A percentile compares a stretch with the other conserved stretches of the same genome.
Conservation (phyloP, 2,329 filamentous ascomycete genomes). For the Exophiala bonariae region DNA sequence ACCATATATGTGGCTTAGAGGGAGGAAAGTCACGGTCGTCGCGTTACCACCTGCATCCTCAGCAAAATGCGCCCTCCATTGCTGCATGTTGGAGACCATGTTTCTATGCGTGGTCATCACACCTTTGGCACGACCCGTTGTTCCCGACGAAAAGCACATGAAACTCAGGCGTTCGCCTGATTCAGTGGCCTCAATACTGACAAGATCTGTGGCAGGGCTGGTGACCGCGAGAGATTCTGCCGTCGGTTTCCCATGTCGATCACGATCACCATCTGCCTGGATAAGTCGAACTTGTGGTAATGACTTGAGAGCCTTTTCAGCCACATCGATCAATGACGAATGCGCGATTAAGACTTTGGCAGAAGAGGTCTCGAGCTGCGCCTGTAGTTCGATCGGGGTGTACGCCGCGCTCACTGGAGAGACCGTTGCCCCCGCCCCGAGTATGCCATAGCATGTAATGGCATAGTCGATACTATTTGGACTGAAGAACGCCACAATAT, state of each 20-base stretch:
- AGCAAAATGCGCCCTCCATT: conserved; percentile 27
- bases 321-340: conserved; percentile 62
- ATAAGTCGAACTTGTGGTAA: conserved; percentile 11
- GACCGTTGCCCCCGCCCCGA: conserved; percentile 78
- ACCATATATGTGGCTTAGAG: conserved; percentile 73
- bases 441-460: conserved; percentile 71
- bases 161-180: conserved; percentile 43
- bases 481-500: conserved; percentile 62
- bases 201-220: conserved; percentile 31
- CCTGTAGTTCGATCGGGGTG: conserved; percentile 77
- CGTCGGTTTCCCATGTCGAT: conserved; percentile 64
- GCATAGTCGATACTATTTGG: conserved; percentile 86
- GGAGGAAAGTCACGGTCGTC: conserved; percentile 59
- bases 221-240: conserved; percentile 15
- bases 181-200: conserved; percentile 59
- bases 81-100: conserved; percentile 64
- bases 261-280: conserved; percentile 66
- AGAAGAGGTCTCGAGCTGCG: conserved; percentile 76
- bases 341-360: conserved; percentile 78
- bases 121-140: conserved; percentile 80
- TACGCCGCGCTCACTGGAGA: conserved; percentile 87
- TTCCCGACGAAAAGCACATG: conserved; percentile 74
- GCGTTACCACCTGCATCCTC: conserved; percentile 49
- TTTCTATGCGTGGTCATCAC: conserved; percentile 77
- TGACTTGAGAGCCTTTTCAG: conserved; percentile 64